Evolutionary conservation across 306 rosid genomes (phyloP).

Genomic region (Prunus campanulata): DNA sequence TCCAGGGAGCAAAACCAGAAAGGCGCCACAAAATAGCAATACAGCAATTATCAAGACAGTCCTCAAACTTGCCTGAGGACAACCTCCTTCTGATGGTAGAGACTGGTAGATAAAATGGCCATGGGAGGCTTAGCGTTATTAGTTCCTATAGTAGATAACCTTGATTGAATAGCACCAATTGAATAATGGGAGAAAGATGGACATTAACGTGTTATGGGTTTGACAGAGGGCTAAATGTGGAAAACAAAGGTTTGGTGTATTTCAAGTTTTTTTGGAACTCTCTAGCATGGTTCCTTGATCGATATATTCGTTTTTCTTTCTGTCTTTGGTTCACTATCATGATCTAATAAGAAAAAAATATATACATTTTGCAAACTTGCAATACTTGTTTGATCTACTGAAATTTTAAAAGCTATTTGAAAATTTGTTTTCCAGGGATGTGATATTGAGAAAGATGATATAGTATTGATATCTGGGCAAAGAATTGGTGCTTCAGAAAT

Average conservation of each 20-base stretch:
- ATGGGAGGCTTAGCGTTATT: too few relatives aligned
- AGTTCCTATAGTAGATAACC: background rate
- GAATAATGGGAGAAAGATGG: background rate
- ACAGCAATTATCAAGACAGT: too few relatives aligned
- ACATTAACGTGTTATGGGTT: background rate
- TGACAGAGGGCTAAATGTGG: background rate
- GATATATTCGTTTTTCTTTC: background rate
- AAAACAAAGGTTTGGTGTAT: background rate
- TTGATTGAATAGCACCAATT: background rate
- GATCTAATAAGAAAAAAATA: background rate
- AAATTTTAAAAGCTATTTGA: conserved; percentile 7
- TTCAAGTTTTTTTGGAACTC: background rate
- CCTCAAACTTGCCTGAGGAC: too few relatives aligned
- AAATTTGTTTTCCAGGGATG: conserved; percentile 52
- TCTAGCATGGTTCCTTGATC: background rate
- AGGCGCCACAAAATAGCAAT: too few relatives aligned
- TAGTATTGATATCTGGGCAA: conserved; percentile 76
- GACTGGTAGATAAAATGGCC: too few relatives aligned
- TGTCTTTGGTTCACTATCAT: background rate
- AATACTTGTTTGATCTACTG: conserved; percentile 4
- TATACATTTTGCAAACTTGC: background rate
- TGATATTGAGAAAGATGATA: conserved; percentile 68
- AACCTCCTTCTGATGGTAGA: too few relatives aligned
- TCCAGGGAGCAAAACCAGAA: too few relatives aligned
- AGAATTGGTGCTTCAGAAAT: conserved; percentile 81